These are phyloP conservation scores for Solanum hybrid DNA, from an alignment of 305 asterid genomes.

Conservation along the genomic window DNA sequence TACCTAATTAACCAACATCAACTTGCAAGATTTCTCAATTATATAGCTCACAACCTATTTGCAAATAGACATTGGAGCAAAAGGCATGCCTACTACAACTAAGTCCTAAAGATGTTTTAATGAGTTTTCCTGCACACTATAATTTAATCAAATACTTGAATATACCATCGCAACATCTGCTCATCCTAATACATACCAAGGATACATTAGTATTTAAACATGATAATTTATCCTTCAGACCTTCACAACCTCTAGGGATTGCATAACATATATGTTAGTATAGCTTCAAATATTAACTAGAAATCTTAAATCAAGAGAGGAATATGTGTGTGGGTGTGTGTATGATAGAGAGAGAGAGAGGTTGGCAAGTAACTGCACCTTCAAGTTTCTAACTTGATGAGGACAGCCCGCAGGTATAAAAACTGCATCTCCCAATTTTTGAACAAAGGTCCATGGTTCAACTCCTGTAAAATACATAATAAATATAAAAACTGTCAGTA, in stretches of 20 bases:
- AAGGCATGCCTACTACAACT: background rate
- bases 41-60: background rate
- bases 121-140: background rate
- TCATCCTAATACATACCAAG: background rate
- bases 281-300: background rate
- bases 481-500: background rate
- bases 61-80: background rate
- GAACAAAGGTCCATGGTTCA: constrained; percentile 65
- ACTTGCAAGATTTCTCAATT: background rate
- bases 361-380: constrained; percentile 19
- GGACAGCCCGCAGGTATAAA: constrained; percentile 64
- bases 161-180: background rate
- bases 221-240: background rate
- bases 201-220: background rate
- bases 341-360: background rate
- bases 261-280: background rate
- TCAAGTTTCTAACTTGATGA: constrained; percentile 60
- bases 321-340: background rate
- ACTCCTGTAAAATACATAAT: constrained; percentile 27
- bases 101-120: background rate
- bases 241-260: background rate
- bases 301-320: background rate
- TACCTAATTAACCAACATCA: background rate
- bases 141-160: background rate
- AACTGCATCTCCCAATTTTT: constrained; percentile 59